Percentiles rank a stretch among this genome's conserved stretches.
These are phyloP conservation scores for Pholiota microspora DNA, from an alignment of 768 basidiomycete species.

Conservation along the genomic window DNA sequence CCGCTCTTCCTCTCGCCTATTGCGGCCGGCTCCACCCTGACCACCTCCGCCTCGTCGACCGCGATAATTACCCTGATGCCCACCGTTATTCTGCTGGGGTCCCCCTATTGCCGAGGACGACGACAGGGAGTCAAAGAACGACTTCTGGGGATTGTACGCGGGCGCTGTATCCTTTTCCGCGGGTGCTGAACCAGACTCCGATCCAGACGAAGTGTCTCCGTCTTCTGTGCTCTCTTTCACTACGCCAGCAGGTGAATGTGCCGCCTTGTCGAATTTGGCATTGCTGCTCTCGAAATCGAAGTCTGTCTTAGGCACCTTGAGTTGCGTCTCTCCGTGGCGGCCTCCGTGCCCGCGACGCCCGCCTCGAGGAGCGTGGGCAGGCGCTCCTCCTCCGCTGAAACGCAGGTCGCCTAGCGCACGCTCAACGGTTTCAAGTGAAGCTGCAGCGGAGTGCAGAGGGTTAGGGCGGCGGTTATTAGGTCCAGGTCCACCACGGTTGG, in stretches of 20 bases:
- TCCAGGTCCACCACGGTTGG: neutral
- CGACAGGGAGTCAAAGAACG: slow-evolving; percentile 77
- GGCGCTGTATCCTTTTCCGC: slow-evolving; percentile 33
- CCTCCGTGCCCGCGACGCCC: slow-evolving; percentile 25
- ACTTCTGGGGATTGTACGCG: slow-evolving; percentile 75
- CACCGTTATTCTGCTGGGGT: slow-evolving; percentile 37
- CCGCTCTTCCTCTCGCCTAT: slow-evolving; percentile 77
- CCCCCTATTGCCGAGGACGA: slow-evolving; percentile 29
- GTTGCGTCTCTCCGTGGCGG: slow-evolving; percentile 29
- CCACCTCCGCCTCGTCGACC: slow-evolving; percentile 43
- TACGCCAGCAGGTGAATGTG: slow-evolving; percentile 28
- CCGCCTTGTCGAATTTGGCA: slow-evolving; percentile 75
- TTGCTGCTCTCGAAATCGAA: slow-evolving; percentile 83
- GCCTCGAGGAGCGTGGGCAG: slow-evolving; percentile 22
- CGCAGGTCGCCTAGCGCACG: slow-evolving; percentile 53
- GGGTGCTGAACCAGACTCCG: slow-evolving; percentile 19
- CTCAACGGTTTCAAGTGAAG: slow-evolving; percentile 68
- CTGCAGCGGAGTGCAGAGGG: slow-evolving; percentile 68
- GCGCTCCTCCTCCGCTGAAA: slow-evolving; percentile 28
- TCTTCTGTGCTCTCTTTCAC: slow-evolving; percentile 22
- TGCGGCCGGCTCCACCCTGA: slow-evolving; percentile 50
- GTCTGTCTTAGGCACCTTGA: slow-evolving; percentile 74
- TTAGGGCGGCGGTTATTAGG: slow-evolving; percentile 30
- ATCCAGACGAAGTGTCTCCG: slow-evolving; percentile 19
- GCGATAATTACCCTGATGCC: slow-evolving; percentile 27